Evolutionary conservation across 805 yeast genomes (phyloP).

Genomic region (Zygosaccharomyces kombuchaensis): DNA sequence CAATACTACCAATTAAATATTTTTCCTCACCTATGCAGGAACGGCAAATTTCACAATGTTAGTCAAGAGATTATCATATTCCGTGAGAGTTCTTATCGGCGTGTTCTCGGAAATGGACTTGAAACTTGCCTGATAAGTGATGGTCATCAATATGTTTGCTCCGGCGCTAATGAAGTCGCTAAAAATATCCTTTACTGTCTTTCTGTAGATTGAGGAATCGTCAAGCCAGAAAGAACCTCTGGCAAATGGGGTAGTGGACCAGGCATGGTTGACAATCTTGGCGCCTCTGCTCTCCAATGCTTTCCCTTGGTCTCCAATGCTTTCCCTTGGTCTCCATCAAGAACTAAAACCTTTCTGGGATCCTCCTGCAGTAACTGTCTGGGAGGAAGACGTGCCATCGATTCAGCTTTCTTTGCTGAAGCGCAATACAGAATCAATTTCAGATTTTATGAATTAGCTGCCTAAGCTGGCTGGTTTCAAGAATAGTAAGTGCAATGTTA

Average conservation of each 20-base stretch:
- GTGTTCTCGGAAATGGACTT: constrained; percentile 37
- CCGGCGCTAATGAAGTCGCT: constrained; percentile 49
- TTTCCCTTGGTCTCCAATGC: too few relatives aligned
- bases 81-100: constrained; percentile 18
- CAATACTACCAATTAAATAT: constrained; percentile 52
- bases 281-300: constrained; percentile 44
- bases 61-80: constrained; percentile 22
- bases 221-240: constrained; percentile 25
- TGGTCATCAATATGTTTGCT: constrained; percentile 51
- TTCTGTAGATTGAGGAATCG: constrained; percentile 33
- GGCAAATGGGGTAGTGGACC: constrained; percentile 58
- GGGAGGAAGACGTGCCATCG: constrained; percentile 8
- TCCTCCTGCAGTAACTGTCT: constrained; percentile 1
- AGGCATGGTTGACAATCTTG: constrained; percentile 45
- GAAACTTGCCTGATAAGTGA: constrained; percentile 59
- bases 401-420: not conserved
- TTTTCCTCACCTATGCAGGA: constrained; percentile 25
- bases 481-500: constrained; percentile 1
- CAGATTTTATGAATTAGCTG: not conserved
- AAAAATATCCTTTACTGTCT: constrained; percentile 47
- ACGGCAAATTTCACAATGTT: constrained; percentile 23
- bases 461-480: not conserved
- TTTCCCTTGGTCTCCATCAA: constrained; percentile 68
- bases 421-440: not conserved
- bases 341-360: constrained; percentile 15